Evolutionary conservation across 495 filamentous ascomycete genomes (phyloP), one percentile per base, ranked within the genome.

Genomic region (Penicillium cinerascens): DNA sequence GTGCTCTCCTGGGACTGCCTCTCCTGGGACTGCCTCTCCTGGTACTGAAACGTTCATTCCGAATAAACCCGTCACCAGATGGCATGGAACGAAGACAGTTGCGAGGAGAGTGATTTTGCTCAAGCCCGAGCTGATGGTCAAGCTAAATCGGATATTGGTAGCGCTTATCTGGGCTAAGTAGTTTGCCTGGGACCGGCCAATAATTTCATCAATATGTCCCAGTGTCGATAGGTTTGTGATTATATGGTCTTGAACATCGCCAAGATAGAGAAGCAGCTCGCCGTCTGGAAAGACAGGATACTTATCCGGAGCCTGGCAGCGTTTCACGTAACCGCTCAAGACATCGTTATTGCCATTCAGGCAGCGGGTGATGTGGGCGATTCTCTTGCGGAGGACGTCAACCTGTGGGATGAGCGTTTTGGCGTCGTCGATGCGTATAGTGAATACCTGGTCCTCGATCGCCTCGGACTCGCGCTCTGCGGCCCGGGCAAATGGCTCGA

Each of bases 211-310:
- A 55, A 92, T 92, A 56, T 97, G 93, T 4, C 78, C 79, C 15
- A 97, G 76, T 60, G 91, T 93, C 49, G 83, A 87, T 77, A 93
- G 85, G 82, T 93, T 96, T 40, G 92, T 97, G 11, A 97, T 86
- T n/a, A 97, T 87, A 74, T 97, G 92, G 65, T 97, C 92, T 65
- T 97, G 92, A 44, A 96, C 92, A 71, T 97, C 92, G 44, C 88
- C 86, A 0, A 97, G 80, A 61, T 97, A 97, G 46, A 97, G 76
- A 18, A 90, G 87, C 42, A 97, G 89, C 58, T 97, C 91, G 61
- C 88, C 89, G 2, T 87, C 84, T 0, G 92, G 92, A 21, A 91
- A 91, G 23, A 95, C 82, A 55, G 86, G 81, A 71, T 88, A 92
- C 47, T 90, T 84, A 46, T 90, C 87, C 62, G 79, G 44, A 23